Base-by-base conservation (phyloP, 2,329 filamentous ascomycete genomes). In the Seiridium unicorne region DNA sequence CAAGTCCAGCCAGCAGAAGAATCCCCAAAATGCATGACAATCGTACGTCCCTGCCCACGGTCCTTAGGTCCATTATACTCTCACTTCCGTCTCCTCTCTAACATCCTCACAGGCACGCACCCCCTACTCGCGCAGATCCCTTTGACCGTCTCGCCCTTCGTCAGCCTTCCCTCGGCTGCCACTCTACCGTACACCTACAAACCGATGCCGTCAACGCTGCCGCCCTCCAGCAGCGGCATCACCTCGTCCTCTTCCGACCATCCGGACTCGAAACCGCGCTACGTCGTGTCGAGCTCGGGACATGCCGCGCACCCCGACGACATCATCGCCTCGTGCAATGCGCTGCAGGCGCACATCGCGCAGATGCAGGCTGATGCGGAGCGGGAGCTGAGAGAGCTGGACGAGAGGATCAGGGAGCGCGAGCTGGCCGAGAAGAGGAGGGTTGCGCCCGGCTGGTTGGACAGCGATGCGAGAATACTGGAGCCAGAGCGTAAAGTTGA, bases 101-200 rank as follows among this genome's bases (percentile, higher is more conserved):
- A 34, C 34, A 32, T 42, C 3, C 44, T n/a, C 44, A n/a, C 63
- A 92, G 90, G 85, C 65, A 88, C 92, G 13, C 93, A 97, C 77
- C 91, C 90, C 13, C 86, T 97, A 65, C 87, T 99, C 51, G 91
- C 93, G 66, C 95, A 99, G 78, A 88, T 98, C 46, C 93, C 95
- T 36, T 81, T 99, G 59, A 96, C 93, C 55, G 93, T 98, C 49
- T 97, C 94, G 3, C 95, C 95, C 34, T 97, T 97, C 79, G 87
- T 98, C 69, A 90, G 89, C 62, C 89, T 99, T 38, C 95, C 95
- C 9, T 89, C 91, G 36, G 90, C 94, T 34, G 91, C 93, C 26
- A 97, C 93, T 0, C 86, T 99, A 6, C 94, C 95, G 32, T 98
- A 98, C 80, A 96, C 92, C 67, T 98, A 97, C 84, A 94, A 93